These are phyloP conservation scores for Mortierella sp. DNA, from an alignment of 371 early-diverging fungal genomes.

Conservation along the genomic window DNA sequence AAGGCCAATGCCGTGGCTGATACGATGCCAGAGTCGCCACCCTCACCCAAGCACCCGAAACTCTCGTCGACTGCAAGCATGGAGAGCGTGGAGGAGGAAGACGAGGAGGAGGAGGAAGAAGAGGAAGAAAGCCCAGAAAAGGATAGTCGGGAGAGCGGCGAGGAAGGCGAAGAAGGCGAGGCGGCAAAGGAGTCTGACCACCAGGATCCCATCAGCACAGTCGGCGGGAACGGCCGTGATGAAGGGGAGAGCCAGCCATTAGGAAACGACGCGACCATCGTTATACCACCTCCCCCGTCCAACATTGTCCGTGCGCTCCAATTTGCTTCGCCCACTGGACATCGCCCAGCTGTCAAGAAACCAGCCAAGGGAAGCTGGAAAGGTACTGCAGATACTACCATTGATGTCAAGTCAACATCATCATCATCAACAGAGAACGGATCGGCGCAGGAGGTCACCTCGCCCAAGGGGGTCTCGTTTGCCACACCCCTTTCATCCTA, in stretches of 20 bases:
- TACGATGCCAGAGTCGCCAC: slow-evolving; percentile 2
- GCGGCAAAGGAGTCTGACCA: background rate
- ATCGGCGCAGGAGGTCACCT: background rate
- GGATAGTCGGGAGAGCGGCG: background rate
- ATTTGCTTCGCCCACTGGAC: slow-evolving; percentile 41
- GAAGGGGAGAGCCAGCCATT: no score
- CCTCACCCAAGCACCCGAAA: slow-evolving; percentile 7
- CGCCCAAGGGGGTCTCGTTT: slow-evolving; percentile 43
- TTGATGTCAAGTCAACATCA: background rate
- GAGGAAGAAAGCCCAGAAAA: slow-evolving; percentile 7
- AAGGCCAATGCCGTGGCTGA: slow-evolving; percentile 11
- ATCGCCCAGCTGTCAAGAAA: slow-evolving; percentile 48
- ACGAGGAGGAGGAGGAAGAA: slow-evolving; percentile 26
- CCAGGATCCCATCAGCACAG: no score
- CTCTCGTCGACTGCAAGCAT: slow-evolving; percentile 17
- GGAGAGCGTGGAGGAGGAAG: slow-evolving; percentile 36
- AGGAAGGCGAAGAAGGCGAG: background rate
- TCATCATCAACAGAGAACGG: background rate
- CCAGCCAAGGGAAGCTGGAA: slow-evolving; percentile 47
- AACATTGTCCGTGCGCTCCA: slow-evolving; percentile 30
- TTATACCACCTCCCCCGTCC: slow-evolving; percentile 12
- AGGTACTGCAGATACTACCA: background rate
- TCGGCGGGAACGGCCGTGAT: no score
- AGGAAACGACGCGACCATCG: slow-evolving; percentile 7
- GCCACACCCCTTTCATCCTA: slow-evolving; percentile 30